Percentiles rank a stretch among this genome's conserved stretches.
Evolutionary conservation across 2,329 filamentous ascomycete species (phyloP).

Genomic region (Alternaria postmessia): DNA sequence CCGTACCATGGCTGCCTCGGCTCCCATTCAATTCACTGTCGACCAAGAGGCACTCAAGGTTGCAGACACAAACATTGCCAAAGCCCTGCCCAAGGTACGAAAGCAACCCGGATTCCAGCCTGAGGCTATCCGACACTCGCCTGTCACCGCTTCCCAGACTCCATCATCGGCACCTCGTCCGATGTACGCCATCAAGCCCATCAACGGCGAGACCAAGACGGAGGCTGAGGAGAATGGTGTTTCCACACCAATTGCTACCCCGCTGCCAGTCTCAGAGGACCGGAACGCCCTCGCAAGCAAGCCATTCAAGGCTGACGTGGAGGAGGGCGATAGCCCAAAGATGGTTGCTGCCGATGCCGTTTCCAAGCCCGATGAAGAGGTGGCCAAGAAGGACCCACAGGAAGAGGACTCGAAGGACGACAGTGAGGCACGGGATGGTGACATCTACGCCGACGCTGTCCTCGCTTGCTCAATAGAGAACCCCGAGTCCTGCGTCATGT

Average conservation of each 20-base stretch:
- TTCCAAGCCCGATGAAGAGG: constrained; percentile 68
- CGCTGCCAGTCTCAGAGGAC: constrained; percentile 63
- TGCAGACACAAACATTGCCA: constrained; percentile 79
- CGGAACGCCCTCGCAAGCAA: constrained; percentile 66
- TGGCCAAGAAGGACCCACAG: constrained; percentile 67
- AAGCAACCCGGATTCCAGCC: constrained; percentile 53
- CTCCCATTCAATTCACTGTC: constrained; percentile 98
- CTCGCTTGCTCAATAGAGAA: constrained; percentile 97
- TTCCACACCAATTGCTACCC: constrained; percentile 73
- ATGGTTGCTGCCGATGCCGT: constrained; percentile 75
- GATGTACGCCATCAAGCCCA: constrained; percentile 68
- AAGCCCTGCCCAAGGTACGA: constrained; percentile 72
- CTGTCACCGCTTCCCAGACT: constrained; percentile 55
- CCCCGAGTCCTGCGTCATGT: constrained; percentile 94
- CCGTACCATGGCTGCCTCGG: constrained; percentile 94
- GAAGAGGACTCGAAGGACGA: constrained; percentile 77
- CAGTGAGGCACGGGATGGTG: constrained; percentile 78
- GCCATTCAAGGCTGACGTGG: constrained; percentile 77
- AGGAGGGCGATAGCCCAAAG: constrained; percentile 81
- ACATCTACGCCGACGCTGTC: constrained; percentile 95
- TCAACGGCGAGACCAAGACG: constrained; percentile 43
- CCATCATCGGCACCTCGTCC: constrained; percentile 71
- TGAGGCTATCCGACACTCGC: constrained; percentile 20
- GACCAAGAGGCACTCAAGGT: constrained; percentile 95
- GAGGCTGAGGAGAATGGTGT: constrained; percentile 63